phyloP scores from a whole-genome alignment of 257 asterid species.

The Plectranthus barbatus region DNA sequence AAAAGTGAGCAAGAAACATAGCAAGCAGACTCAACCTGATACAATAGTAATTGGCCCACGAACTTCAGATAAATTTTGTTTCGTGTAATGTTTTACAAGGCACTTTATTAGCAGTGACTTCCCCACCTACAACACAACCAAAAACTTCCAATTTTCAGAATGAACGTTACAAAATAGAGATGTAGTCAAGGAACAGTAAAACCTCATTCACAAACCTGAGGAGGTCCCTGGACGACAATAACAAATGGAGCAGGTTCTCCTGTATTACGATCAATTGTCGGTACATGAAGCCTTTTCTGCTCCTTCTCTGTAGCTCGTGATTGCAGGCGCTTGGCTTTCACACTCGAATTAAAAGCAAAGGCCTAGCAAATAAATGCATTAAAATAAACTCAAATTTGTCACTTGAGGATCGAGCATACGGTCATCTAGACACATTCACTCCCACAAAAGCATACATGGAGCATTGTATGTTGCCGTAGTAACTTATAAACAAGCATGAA shows the following conservation, averaged over 20 bases:
- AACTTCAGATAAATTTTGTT: slow-evolving; percentile 92
- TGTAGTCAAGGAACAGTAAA: background rate
- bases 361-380: slow-evolving; percentile 43
- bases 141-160: slow-evolving; percentile 13
- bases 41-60: slow-evolving; percentile 88
- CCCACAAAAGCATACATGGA: background rate
- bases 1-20: background rate
- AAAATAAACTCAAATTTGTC: background rate
- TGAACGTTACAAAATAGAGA: background rate
- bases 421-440: background rate
- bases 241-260: slow-evolving; percentile 97
- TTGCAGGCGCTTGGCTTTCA: slow-evolving; percentile 79
- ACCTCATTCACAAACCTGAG: slow-evolving; percentile 44
- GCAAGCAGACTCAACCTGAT: slow-evolving; percentile 52
- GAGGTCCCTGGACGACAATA: slow-evolving; percentile 93
- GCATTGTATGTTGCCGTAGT: background rate
- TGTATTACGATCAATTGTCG: slow-evolving; percentile 56
- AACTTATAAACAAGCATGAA: background rate
- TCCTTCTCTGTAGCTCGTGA: slow-evolving; percentile 84
- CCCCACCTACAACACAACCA: slow-evolving; percentile 54
- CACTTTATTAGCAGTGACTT: slow-evolving; percentile 85
- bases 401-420: background rate
- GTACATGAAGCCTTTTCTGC: slow-evolving; percentile 87
- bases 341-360: slow-evolving; percentile 64
- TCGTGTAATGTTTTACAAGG: slow-evolving; percentile 80